Base-by-base conservation (phyloP, 2,329 filamentous ascomycete genomes). In the Clarireedia monteithiana region DNA sequence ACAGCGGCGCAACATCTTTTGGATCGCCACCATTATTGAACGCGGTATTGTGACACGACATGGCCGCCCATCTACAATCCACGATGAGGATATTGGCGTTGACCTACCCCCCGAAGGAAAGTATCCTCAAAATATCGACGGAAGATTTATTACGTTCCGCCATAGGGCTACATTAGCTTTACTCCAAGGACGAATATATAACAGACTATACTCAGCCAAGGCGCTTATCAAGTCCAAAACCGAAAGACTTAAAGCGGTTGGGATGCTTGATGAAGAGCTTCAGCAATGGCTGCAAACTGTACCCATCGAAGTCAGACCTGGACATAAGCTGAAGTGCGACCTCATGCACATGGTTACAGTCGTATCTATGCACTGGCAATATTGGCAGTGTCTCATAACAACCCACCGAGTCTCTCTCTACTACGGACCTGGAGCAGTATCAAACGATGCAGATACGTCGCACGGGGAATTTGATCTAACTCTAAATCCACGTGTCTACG, bases 11-110 rank as follows among this genome's bases (percentile, higher is more conserved):
- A 65, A 66, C 50, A 60, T 66, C 44, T 65, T 63, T 47, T 66
- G 64, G 64, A 54, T 66, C 7, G 56, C 60, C 46, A 59, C 59
- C 44, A 39, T 64, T 15, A 38, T 63, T 20, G 64, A 66, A 53
- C 63, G 61, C 51, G 39, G 44, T 4, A 54, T 59, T 30, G 60
- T 53, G 38, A 52, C 55, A 48, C 57, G 56, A 34, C 46, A 58
- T 20, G 64, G 64, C 30, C 58, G 62, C 26, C 64, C 64, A 15
- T 64, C 64, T n/a, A 47, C 59, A 17, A 63, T 66, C 39, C 59
- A 61, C 23, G 64, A 66, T 44, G 62, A 65, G 34, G 64, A 66
- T 55, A 63, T 65, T 46, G 64, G 51, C 23, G 54, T 66, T 44
- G 60, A 64, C 27, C 57, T 65, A 36, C 63, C 63, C 30, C 47